Conservation (phyloP, 1,284 basidiomycete species). For the Hypsizygus ulmarius region DNA sequence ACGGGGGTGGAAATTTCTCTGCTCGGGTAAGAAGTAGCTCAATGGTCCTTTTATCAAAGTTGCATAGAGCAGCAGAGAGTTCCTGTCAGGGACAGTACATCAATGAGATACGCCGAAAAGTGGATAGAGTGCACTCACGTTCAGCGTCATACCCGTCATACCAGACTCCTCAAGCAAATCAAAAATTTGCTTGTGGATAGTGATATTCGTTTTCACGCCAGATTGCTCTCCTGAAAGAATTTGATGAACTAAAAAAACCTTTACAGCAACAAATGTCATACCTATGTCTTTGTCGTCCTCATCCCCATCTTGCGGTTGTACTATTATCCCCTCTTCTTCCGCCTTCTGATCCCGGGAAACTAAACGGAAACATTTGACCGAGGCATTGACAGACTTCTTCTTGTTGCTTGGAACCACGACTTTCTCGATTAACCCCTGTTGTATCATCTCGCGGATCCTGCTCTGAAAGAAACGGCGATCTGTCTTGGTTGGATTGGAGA, state of each 20-base stretch:
- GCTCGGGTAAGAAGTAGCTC: slow-evolving; percentile 73
- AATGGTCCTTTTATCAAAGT: slow-evolving; percentile 75
- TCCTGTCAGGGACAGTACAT: slow-evolving; percentile 46
- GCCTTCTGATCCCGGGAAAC: slow-evolving; percentile 34
- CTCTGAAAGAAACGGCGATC: slow-evolving; percentile 76
- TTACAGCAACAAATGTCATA: slow-evolving; percentile 13
- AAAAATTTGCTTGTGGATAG: slow-evolving; percentile 74
- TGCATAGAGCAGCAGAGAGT: slow-evolving; percentile 57
- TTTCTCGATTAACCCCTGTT: slow-evolving; percentile 69
- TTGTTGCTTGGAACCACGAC: slow-evolving; percentile 60
- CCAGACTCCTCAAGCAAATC: slow-evolving; percentile 67
- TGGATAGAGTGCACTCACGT: slow-evolving; percentile 40
- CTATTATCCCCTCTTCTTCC: slow-evolving; percentile 32
- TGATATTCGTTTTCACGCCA: slow-evolving; percentile 55
- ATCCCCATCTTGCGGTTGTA: slow-evolving; percentile 36
- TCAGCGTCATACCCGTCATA: slow-evolving; percentile 64
- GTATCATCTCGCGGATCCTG: slow-evolving; percentile 66
- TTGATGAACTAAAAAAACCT: slow-evolving; percentile 4
- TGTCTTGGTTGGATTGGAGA: slow-evolving; percentile 64
- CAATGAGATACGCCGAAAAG: slow-evolving; percentile 10
- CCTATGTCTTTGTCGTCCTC: slow-evolving; percentile 39
- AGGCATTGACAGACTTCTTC: slow-evolving; percentile 41
- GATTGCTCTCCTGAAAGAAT: slow-evolving; percentile 27
- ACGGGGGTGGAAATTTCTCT: slow-evolving; percentile 58
- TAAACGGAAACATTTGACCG: slow-evolving; percentile 62